Conservation (phyloP, 805 yeast genomes). For the Candida rishiriensis region DNA sequence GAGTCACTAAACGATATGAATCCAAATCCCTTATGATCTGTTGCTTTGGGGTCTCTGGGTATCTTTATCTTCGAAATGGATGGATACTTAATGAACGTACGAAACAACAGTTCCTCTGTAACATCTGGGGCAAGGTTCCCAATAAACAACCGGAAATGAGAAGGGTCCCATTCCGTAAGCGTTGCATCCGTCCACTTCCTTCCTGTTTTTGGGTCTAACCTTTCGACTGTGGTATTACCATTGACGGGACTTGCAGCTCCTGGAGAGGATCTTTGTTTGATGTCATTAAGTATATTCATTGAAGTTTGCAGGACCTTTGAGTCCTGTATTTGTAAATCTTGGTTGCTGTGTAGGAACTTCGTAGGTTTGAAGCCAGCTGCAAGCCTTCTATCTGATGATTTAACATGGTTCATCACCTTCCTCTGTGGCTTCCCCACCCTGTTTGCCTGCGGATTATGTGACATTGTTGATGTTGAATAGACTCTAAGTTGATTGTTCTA, state of each 20-base stretch:
- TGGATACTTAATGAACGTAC: constrained; percentile 49
- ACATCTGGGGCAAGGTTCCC: constrained; percentile 73
- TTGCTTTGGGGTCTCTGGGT: constrained; percentile 45
- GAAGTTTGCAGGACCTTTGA: constrained; percentile 12
- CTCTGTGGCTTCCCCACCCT: constrained; percentile 2
- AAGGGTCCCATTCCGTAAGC: constrained; percentile 61
- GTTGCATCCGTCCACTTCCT: constrained; percentile 44
- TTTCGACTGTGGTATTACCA: constrained; percentile 32
- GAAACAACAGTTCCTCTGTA: constrained; percentile 48
- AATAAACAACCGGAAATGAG: constrained; percentile 66
- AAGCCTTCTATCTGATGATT: constrained; percentile 49
- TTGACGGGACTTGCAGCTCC: background rate
- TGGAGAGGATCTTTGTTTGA: constrained; percentile 1
- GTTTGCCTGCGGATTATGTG: background rate
- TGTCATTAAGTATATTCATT: constrained; percentile 15
- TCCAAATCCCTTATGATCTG: constrained; percentile 63
- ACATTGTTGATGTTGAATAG: too few species aligned
- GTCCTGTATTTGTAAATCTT: constrained; percentile 15
- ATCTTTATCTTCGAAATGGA: constrained; percentile 57
- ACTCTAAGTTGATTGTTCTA: too few species aligned
- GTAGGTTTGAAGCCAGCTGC: constrained; percentile 51
- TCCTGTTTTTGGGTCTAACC: constrained; percentile 40
- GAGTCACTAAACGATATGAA: constrained; percentile 65
- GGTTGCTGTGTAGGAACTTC: constrained; percentile 34
- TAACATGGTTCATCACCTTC: constrained; percentile 18